A percentile compares a stretch with the other conserved stretches of the same genome.
phyloP scores from a whole-genome alignment of 306 rosid species.

The Myrica gale region DNA sequence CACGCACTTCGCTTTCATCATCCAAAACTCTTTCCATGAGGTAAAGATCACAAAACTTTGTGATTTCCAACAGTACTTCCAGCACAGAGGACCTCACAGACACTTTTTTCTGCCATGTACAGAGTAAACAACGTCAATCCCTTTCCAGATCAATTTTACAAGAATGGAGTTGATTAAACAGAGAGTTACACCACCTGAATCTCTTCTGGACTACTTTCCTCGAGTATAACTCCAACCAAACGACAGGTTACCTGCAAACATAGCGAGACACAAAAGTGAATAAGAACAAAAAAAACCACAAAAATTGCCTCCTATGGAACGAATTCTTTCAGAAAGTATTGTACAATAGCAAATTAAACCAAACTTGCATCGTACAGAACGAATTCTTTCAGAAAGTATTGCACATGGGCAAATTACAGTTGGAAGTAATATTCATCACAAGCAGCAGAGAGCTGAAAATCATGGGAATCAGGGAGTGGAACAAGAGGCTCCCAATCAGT shows the following conservation, averaged over 20 bases:
- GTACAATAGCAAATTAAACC: background rate
- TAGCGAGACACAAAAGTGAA: background rate
- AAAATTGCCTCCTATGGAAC: no score
- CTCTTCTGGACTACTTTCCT: conserved; percentile 85
- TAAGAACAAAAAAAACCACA: background rate
- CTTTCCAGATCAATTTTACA: conserved; percentile 17
- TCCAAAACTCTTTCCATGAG: conserved; percentile 93
- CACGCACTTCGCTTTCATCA: conserved; percentile 83
- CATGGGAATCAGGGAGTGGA: background rate
- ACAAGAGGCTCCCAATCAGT: background rate
- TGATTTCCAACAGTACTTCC: conserved; percentile 80
- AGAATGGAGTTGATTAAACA: conserved; percentile 17
- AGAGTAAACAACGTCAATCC: conserved; percentile 27
- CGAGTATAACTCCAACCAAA: conserved; percentile 81
- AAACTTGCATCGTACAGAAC: no score
- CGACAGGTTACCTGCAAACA: conserved; percentile 76
- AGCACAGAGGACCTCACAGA: conserved; percentile 81
- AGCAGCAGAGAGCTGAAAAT: conserved; percentile 12
- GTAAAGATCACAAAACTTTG: conserved; percentile 85
- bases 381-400: background rate
- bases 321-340: background rate
- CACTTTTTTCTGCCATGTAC: conserved; percentile 67
- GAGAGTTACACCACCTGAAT: conserved; percentile 67
- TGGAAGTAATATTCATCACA: background rate
- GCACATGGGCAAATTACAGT: background rate